phyloP scores from a whole-genome alignment of 2,329 filamentous ascomycete species.

The Alternaria triticina region DNA sequence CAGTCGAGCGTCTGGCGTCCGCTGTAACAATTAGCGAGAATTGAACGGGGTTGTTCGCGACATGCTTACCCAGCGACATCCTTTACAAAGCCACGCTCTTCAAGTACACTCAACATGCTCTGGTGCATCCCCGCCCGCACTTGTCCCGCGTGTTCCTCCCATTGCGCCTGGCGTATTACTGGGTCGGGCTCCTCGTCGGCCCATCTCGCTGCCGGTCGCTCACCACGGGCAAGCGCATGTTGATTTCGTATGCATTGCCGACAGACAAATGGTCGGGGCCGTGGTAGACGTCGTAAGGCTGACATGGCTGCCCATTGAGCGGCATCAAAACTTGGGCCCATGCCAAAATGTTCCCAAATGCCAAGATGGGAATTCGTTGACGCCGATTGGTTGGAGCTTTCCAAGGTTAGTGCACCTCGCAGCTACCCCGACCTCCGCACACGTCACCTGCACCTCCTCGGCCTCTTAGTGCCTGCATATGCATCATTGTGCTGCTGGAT shows the following conservation, averaged over 20 bases:
- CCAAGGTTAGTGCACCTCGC: neutral
- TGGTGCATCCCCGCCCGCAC: slow-evolving; percentile 40
- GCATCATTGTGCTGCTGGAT: slow-evolving; percentile 1
- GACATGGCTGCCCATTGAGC: slow-evolving; percentile 38
- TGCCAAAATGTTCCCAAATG: slow-evolving; percentile 27
- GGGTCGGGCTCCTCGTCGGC: slow-evolving; percentile 24
- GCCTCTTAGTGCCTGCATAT: slow-evolving; percentile 11
- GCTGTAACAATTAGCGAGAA: slow-evolving; percentile 29
- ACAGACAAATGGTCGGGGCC: slow-evolving; percentile 35
- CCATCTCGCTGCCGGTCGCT: slow-evolving; percentile 29
- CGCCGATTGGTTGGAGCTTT: slow-evolving; percentile 28
- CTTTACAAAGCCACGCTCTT: slow-evolving; percentile 76
- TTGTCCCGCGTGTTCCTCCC: slow-evolving; percentile 36
- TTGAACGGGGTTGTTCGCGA: slow-evolving; percentile 3
- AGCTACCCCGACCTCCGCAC: slow-evolving; percentile 29
- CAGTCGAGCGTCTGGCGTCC: slow-evolving; percentile 64
- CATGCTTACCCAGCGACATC: slow-evolving; percentile 71
- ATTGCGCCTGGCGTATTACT: slow-evolving; percentile 24
- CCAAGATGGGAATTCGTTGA: slow-evolving; percentile 15
- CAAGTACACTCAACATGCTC: slow-evolving; percentile 67
- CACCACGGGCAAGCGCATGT: slow-evolving; percentile 18
- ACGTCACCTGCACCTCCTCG: slow-evolving; percentile 25
- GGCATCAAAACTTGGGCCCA: slow-evolving; percentile 7
- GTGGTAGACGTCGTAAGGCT: slow-evolving; percentile 36
- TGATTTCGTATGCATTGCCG: slow-evolving; percentile 36